Evolutionary conservation across 2,329 filamentous ascomycete genomes (phyloP).

Genomic region (Trichoderma endophyticum): DNA sequence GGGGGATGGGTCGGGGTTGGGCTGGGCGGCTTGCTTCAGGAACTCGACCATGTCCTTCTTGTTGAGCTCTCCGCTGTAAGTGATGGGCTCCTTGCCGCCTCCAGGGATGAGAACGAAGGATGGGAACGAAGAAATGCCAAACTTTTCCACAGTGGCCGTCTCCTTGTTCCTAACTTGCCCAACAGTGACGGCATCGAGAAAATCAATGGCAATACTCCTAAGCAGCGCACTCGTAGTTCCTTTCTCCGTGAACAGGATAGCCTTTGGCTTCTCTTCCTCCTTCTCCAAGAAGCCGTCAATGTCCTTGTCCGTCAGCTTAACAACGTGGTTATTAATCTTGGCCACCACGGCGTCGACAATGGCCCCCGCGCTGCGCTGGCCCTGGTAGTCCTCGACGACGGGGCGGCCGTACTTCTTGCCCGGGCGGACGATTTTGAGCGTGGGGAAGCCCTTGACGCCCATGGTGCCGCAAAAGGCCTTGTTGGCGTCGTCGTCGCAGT

Average conservation of each 20-base stretch:
- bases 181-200: conserved; percentile 72
- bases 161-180: conserved; percentile 85
- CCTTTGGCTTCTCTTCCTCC: conserved; percentile 74
- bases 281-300: conserved; percentile 72
- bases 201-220: conserved; percentile 86
- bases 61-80: conserved; percentile 80
- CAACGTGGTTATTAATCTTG: conserved; percentile 90
- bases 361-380: conserved; percentile 74
- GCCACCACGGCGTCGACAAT: conserved; percentile 84
- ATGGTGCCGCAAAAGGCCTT: conserved; percentile 81
- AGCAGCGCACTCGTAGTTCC: conserved; percentile 80
- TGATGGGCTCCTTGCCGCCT: conserved; percentile 62
- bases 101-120: conserved; percentile 76
- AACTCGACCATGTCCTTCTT: conserved; percentile 81
- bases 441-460: conserved; percentile 92
- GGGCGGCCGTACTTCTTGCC: conserved; percentile 76
- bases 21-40: conserved; percentile 71
- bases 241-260: conserved; percentile 90
- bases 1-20: conserved; percentile 70
- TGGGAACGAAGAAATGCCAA: conserved; percentile 75
- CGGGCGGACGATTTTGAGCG: conserved; percentile 87
- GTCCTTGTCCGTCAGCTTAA: conserved; percentile 74
- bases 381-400: conserved; percentile 86
- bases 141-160: conserved; percentile 65
- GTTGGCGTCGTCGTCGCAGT: conserved; percentile 93